Conservation (phyloP, 1,284 basidiomycete genomes). For the Inonotus hispidus region DNA sequence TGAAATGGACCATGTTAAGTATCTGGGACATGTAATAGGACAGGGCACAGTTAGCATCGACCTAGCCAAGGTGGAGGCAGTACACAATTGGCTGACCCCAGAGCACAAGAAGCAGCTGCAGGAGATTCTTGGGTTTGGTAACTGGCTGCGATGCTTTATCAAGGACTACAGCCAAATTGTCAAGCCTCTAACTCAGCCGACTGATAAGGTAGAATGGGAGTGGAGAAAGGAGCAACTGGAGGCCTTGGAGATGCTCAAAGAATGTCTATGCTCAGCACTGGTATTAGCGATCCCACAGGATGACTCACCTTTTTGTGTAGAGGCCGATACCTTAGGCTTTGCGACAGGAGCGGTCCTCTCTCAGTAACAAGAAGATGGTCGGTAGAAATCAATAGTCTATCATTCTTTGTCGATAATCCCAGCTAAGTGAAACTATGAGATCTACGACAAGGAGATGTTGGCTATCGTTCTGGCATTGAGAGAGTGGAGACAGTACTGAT, state of each 20-base stretch:
- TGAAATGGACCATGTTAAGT: not conserved
- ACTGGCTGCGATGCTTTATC: not conserved
- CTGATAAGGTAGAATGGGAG: not conserved
- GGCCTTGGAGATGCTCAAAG: not conserved
- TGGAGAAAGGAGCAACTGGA: not conserved
- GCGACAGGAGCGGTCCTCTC: slow-evolving; percentile 3
- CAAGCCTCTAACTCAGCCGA: not conserved
- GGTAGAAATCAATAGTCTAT: slow-evolving; percentile 29
- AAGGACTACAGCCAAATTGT: not conserved
- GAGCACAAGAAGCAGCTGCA: not conserved
- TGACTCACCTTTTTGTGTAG: not conserved
- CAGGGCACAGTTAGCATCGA: not conserved
- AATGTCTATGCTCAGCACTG: not conserved
- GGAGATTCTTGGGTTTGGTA: not conserved
- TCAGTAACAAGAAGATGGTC: slow-evolving; percentile 3
- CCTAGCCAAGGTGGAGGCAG: not conserved
- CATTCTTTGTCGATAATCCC: slow-evolving; percentile 27
- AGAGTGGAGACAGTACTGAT: slow-evolving; percentile 33
- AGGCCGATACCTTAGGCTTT: slow-evolving; percentile 4
- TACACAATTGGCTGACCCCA: not conserved
- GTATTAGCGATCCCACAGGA: not conserved
- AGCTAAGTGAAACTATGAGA: slow-evolving; percentile 38
- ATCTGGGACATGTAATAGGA: not conserved
- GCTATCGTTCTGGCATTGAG: slow-evolving; percentile 31
- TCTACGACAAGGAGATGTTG: slow-evolving; percentile 43